Evolutionary conservation across 2,329 filamentous ascomycete species (phyloP).

Genomic region (Cladosporium sphaerospermum): DNA sequence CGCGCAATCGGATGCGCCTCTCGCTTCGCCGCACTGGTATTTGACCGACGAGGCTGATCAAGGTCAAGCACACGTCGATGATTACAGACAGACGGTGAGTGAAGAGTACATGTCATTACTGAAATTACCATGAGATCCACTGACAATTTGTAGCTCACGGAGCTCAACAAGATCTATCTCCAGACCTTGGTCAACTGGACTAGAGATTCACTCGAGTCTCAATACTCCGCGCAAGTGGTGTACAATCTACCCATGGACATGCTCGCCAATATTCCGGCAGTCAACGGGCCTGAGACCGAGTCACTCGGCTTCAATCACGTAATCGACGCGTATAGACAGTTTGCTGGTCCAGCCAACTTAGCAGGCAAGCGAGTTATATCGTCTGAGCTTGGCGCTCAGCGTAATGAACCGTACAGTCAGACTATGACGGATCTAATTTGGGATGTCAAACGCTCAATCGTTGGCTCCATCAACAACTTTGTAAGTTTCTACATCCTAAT

Average conservation of each 20-base stretch:
- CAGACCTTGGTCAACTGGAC: slow-evolving; percentile 24
- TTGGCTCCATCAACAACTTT: slow-evolving; percentile 39
- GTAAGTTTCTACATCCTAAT: slow-evolving; percentile 19
- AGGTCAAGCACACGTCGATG: slow-evolving; percentile 21
- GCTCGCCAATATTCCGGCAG: slow-evolving; percentile 25
- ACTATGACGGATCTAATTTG: slow-evolving; percentile 29
- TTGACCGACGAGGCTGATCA: slow-evolving; percentile 20
- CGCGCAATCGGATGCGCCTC: slow-evolving; percentile 16
- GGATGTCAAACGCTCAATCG: slow-evolving; percentile 35
- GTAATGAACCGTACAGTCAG: slow-evolving; percentile 23
- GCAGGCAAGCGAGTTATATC: slow-evolving; percentile 28
- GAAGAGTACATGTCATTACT: too few relatives aligned
- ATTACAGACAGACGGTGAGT: slow-evolving; percentile 28
- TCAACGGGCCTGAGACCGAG: slow-evolving; percentile 32
- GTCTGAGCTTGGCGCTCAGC: slow-evolving; percentile 30
- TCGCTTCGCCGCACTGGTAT: slow-evolving; percentile 19
- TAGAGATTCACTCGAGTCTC: slow-evolving; percentile 18
- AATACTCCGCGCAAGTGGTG: slow-evolving; percentile 28
- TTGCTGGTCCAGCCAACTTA: slow-evolving; percentile 29
- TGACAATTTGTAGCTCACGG: slow-evolving; percentile 4
- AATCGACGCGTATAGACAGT: slow-evolving; percentile 32
- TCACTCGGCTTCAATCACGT: slow-evolving; percentile 29
- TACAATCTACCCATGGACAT: slow-evolving; percentile 34
- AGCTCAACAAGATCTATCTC: slow-evolving; percentile 29
- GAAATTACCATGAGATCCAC: neutral